phyloP scores from a whole-genome alignment of 768 basidiomycete species.

The Mycena haematopus region DNA sequence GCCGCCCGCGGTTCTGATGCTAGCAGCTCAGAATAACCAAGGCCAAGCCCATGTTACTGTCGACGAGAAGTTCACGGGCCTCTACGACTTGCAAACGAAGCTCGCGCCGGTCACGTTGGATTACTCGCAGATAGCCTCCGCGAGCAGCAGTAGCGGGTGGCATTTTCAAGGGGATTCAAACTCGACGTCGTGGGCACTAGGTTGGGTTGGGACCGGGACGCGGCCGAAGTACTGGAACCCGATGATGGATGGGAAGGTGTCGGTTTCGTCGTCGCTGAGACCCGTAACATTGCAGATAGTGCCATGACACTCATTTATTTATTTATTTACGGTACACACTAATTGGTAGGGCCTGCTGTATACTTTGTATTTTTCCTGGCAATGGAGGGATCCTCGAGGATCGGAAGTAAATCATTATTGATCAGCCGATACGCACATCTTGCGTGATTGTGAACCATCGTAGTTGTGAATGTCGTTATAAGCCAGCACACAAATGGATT shows the following conservation, averaged over 20 bases:
- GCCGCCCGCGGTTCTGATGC: conserved; percentile 44
- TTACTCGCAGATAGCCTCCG: conserved; percentile 34
- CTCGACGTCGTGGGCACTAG: conserved; percentile 42
- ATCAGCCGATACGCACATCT: conserved; percentile 5
- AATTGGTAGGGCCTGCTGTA: conserved; percentile 22
- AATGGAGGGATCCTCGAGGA: too few relatives aligned
- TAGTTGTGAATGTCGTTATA: conserved; percentile 38
- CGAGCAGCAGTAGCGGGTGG: conserved; percentile 37
- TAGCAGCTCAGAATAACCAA: conserved; percentile 59
- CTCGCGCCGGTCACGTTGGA: conserved; percentile 49
- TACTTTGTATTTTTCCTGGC: conserved; percentile 36
- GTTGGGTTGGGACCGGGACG: conserved; percentile 63
- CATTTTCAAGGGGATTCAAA: conserved; percentile 42
- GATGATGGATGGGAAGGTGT: too few relatives aligned
- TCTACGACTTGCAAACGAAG: conserved; percentile 60
- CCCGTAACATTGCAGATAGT: conserved; percentile 52
- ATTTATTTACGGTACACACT: conserved; percentile 2
- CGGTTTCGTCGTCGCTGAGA: conserved; percentile 58
- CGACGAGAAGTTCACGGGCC: conserved; percentile 59
- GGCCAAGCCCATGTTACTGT: conserved; percentile 55
- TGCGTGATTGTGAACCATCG: conserved; percentile 60
- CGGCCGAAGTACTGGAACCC: conserved; percentile 32
- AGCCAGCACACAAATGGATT: neutral
- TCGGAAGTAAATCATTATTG: too few relatives aligned
- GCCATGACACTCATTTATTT: conserved; percentile 19